phyloP scores from a whole-genome alignment of 768 basidiomycete genomes.

The Lanmaoa pseudosensibilis region DNA sequence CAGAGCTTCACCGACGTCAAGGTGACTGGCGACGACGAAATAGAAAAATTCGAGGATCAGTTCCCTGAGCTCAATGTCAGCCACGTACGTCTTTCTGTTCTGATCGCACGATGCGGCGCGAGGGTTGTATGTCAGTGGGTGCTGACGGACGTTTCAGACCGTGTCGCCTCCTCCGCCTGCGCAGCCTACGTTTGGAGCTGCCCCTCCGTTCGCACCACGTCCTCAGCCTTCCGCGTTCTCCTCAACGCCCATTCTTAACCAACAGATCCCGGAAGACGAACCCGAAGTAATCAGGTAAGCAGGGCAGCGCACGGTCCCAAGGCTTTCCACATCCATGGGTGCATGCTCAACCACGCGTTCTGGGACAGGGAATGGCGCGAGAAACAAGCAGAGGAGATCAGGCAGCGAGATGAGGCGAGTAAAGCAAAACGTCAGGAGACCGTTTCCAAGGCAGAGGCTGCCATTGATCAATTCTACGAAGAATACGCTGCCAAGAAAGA shows the following conservation, averaged over 20 bases:
- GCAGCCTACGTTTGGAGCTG: constrained; percentile 47
- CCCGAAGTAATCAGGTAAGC: constrained; percentile 82
- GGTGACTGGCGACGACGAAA: constrained; percentile 82
- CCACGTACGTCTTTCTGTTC: constrained; percentile 31
- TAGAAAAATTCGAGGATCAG: constrained; percentile 82
- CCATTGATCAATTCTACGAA: constrained; percentile 90
- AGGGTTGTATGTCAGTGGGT: constrained; percentile 13
- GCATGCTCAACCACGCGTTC: neutral
- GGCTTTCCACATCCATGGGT: neutral
- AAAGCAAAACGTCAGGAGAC: constrained; percentile 78
- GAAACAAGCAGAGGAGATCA: constrained; percentile 82
- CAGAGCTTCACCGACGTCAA: constrained; percentile 56
- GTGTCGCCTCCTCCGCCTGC: constrained; percentile 32
- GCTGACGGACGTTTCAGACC: constrained; percentile 24
- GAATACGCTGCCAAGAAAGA: constrained; percentile 88
- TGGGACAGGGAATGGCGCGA: constrained; percentile 79
- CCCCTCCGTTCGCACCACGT: constrained; percentile 68
- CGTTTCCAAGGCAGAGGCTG: constrained; percentile 77
- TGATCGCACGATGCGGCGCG: neutral
- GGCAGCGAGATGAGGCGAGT: constrained; percentile 77
- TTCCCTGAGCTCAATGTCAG: constrained; percentile 77
- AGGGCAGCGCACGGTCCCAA: too few species aligned
- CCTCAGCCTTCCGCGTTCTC: constrained; percentile 72
- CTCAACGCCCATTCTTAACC: constrained; percentile 72
- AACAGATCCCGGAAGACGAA: constrained; percentile 72